A percentile compares a stretch with the other conserved stretches of the same genome.
These are phyloP conservation scores for Quercus robur DNA, from an alignment of 306 rosid genomes.

Conservation along the genomic window DNA sequence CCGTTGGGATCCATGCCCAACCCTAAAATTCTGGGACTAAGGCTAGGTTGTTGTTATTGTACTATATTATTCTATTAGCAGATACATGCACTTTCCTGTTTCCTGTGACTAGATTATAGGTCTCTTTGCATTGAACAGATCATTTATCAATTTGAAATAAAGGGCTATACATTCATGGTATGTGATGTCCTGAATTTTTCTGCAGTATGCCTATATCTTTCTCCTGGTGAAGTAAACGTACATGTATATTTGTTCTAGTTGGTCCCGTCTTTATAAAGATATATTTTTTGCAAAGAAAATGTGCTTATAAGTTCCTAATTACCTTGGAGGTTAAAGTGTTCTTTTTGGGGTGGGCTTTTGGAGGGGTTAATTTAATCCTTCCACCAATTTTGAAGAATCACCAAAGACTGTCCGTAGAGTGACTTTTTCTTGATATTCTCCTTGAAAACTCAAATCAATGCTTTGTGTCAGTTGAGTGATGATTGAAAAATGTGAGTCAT, in stretches of 20 bases:
- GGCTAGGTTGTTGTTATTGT: no score
- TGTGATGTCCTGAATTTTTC: background rate
- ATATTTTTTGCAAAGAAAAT: background rate
- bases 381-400: background rate
- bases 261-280: background rate
- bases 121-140: no score
- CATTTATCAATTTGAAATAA: no score
- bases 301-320: no score
- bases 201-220: background rate
- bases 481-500: background rate
- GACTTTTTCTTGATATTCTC: background rate
- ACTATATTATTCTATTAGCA: background rate
- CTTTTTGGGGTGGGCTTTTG: no score
- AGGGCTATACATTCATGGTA: background rate
- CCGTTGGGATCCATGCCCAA: no score
- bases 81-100: background rate
- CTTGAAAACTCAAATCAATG: constrained; percentile 1
- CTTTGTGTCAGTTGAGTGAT: background rate
- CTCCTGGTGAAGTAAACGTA: background rate
- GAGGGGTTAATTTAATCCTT: background rate
- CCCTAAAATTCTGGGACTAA: no score
- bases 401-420: background rate
- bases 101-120: no score
- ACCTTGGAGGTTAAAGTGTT: no score
- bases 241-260: background rate